A percentile compares a stretch with the other conserved stretches of the same genome.
Evolutionary conservation across 2,329 filamentous ascomycete species (phyloP).

Genomic region (Exophiala mesophila): DNA sequence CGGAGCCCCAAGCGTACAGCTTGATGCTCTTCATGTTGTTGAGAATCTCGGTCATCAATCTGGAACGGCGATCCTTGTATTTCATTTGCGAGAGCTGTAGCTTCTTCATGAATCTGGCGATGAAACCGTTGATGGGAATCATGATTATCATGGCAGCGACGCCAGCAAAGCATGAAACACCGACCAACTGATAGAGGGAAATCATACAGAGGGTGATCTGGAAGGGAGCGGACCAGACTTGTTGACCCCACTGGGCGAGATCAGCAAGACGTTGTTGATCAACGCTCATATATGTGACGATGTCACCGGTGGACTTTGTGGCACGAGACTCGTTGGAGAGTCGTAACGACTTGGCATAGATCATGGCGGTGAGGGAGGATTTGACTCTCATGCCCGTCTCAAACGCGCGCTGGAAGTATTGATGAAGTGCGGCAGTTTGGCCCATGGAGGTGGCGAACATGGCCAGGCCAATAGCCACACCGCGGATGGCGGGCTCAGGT

Average conservation of each 20-base stretch:
- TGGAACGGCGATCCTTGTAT: slow-evolving; percentile 91
- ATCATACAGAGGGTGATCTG: slow-evolving; percentile 95
- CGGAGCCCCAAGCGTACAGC: slow-evolving; percentile 93
- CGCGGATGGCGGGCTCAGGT: slow-evolving; percentile 74
- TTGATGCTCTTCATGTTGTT: slow-evolving; percentile 99
- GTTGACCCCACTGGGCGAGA: slow-evolving; percentile 89
- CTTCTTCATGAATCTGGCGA: slow-evolving; percentile 88
- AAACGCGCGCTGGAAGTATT: slow-evolving; percentile 95
- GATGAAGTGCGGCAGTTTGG: slow-evolving; percentile 87
- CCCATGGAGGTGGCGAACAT: slow-evolving; percentile 87
- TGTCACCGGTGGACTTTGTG: slow-evolving; percentile 88
- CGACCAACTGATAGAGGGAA: slow-evolving; percentile 91
- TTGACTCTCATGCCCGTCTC: slow-evolving; percentile 97
- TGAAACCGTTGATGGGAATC: slow-evolving; percentile 91
- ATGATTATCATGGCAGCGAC: slow-evolving; percentile 94
- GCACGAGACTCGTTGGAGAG: slow-evolving; percentile 90
- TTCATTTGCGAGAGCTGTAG: slow-evolving; percentile 97
- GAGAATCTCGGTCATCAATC: slow-evolving; percentile 93
- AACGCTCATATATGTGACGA: slow-evolving; percentile 99
- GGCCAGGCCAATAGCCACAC: slow-evolving; percentile 77
- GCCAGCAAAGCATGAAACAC: slow-evolving; percentile 90
- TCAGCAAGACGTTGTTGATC: slow-evolving; percentile 94
- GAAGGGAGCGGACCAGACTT: slow-evolving; percentile 94
- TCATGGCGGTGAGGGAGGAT: slow-evolving; percentile 78
- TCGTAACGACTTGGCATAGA: slow-evolving; percentile 85